phyloP scores from a whole-genome alignment of 208 protist genomes.

The Acanthamoeba rhysodes region DNA sequence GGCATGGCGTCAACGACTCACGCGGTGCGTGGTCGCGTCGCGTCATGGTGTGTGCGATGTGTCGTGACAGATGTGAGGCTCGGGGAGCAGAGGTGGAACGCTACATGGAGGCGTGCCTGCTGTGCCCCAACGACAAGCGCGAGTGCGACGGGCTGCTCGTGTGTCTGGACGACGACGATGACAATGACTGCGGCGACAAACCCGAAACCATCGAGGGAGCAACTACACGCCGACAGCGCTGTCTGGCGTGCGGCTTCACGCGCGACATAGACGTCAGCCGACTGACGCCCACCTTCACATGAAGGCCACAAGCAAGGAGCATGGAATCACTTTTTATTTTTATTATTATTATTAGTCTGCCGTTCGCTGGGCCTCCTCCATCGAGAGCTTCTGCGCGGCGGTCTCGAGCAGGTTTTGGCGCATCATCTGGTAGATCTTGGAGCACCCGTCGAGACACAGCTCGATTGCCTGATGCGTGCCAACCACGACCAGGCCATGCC shows the following conservation, averaged over 20 bases:
- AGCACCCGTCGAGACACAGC: slow-evolving; percentile 86
- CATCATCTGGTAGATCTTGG: slow-evolving; percentile 86
- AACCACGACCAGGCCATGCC: background rate
- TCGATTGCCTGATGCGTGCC: slow-evolving; percentile 75
- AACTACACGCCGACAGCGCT: background rate
- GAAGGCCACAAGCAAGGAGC: too few species aligned
- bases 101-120: background rate
- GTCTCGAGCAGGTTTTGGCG: slow-evolving; percentile 74
- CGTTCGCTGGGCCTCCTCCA: slow-evolving; percentile 4
- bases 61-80: slow-evolving; percentile 26
- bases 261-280: background rate
- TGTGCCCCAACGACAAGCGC: slow-evolving; percentile 53
- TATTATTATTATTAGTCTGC: background rate
- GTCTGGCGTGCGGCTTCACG: slow-evolving; percentile 5
- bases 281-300: background rate
- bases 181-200: background rate
- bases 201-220: background rate
- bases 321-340: background rate
- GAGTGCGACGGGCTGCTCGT: slow-evolving; percentile 67
- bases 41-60: background rate
- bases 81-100: background rate
- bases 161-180: background rate
- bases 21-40: too few species aligned
- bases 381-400: slow-evolving; percentile 52
- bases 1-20: too few species aligned